Conservation (phyloP, 1,139 yeast genomes). For the Debaryomyces fabryi region DNA sequence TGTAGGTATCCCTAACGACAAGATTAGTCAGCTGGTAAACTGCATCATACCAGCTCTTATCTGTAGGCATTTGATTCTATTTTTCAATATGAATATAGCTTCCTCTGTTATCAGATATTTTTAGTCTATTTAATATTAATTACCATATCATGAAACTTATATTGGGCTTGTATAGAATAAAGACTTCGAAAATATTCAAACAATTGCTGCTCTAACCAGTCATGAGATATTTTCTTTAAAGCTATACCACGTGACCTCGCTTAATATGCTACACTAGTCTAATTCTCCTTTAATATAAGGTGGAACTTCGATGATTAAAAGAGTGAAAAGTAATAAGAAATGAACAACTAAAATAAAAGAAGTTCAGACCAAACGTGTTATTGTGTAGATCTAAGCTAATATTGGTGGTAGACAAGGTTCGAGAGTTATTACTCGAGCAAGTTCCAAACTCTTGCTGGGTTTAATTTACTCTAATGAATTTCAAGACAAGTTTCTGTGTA, state of each 20-base stretch:
- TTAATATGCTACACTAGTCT: background rate
- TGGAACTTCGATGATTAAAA: too few species aligned
- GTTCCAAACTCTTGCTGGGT: too few species aligned
- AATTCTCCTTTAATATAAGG: background rate
- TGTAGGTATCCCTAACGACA: background rate
- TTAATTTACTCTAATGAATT: too few species aligned
- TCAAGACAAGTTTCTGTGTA: too few species aligned
- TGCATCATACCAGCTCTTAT: background rate
- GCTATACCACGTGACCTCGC: background rate
- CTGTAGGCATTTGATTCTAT: background rate
- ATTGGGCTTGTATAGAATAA: background rate
- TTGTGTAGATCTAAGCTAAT: too few species aligned
- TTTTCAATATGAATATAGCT: background rate
- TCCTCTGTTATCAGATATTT: background rate
- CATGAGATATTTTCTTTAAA: background rate
- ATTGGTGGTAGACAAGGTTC: too few species aligned
- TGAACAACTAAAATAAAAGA: too few species aligned
- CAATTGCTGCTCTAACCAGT: background rate
- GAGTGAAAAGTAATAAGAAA: background rate
- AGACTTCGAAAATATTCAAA: background rate
- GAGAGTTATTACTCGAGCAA: too few species aligned
- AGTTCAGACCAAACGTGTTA: too few species aligned
- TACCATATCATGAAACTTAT: background rate
- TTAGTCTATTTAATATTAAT: background rate
- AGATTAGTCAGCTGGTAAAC: background rate